phyloP scores from a whole-genome alignment of 1,284 basidiomycete genomes.

The Sphagnurus paluster region DNA sequence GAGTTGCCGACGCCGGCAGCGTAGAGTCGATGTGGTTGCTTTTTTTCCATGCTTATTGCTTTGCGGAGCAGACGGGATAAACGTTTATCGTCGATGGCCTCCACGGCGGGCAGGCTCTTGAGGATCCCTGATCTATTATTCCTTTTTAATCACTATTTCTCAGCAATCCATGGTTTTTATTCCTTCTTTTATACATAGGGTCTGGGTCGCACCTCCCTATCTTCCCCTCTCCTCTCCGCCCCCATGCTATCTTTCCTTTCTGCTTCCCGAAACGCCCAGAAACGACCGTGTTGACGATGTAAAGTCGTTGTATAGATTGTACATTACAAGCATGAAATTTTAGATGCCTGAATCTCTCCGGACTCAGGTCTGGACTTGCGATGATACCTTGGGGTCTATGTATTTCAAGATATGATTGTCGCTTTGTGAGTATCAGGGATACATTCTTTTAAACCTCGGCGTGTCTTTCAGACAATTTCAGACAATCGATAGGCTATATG shows the following conservation, averaged over 20 bases:
- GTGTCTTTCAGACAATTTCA: too few species aligned
- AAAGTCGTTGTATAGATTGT: slow-evolving; percentile 15
- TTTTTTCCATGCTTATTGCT: background rate
- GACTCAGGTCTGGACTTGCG: too few species aligned
- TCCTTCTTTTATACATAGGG: background rate
- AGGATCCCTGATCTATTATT: background rate
- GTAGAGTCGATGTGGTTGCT: too few species aligned
- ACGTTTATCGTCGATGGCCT: slow-evolving; percentile 1
- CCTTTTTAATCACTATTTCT: slow-evolving; percentile 5
- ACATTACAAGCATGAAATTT: slow-evolving; percentile 11
- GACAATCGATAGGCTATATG: too few species aligned
- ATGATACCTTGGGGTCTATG: too few species aligned
- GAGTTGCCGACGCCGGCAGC: too few species aligned
- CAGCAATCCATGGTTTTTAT: background rate
- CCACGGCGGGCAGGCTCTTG: background rate
- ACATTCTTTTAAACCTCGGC: too few species aligned
- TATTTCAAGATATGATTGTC: too few species aligned
- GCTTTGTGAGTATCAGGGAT: too few species aligned
- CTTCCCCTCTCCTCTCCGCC: background rate
- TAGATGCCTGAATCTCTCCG: slow-evolving; percentile 8
- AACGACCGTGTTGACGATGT: background rate
- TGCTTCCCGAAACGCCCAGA: too few species aligned
- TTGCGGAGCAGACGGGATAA: background rate
- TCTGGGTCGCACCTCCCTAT: background rate
- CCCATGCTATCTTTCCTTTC: too few species aligned